Base-by-base conservation (phyloP, 371 early-diverging fungal genomes). In the Haplosporangium sp. region DNA sequence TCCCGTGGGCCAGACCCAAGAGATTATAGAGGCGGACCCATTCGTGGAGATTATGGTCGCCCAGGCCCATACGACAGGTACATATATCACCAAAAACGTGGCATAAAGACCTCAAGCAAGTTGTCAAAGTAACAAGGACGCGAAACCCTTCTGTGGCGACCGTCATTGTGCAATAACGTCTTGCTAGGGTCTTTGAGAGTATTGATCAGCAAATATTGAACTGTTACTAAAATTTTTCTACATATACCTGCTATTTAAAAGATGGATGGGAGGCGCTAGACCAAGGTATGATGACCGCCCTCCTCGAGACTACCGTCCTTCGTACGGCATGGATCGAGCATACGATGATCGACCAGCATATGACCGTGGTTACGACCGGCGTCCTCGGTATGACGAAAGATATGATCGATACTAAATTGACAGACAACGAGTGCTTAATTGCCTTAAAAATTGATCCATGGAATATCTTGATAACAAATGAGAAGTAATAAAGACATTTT, bases 341-440 rank as follows among this genome's bases (percentile, higher is more conserved):
- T 72, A 72, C 35, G 71, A 77, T 8, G 69, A 64, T 40, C 66
- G 79, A 15, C 13, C 65, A 13, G 44, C 67, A 57, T 79, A 79
- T 45, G 79, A 79, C 38, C 79, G 79, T 50, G 58, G 67, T 15
- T 77, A 77, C 38, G 79, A 74, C 34, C 74, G 72, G 13, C 66
- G 72, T 45, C 61, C 72, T 42, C 69, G 82, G 34, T 63, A 67
- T 35, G 76, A 85, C 67, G 85, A 85, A 63, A 82, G 86, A 61
- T 86, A 88, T 65, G 87, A 86, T 63, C 87, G 89, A 57, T 88
- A 86, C 67, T 66, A 42, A 20, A 38, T 2, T 39, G 20, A 11
- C 35, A 52, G 52, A 55, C 11, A 8, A 9, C 55, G 10, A 55
- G 27, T 15, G 55, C 35, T 35, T 55, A 9, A 11, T 55, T 10